A percentile compares a stretch with the other conserved stretches of the same genome.
Evolutionary conservation across 768 basidiomycete species (phyloP).

Genomic region (Agaricus blazei): DNA sequence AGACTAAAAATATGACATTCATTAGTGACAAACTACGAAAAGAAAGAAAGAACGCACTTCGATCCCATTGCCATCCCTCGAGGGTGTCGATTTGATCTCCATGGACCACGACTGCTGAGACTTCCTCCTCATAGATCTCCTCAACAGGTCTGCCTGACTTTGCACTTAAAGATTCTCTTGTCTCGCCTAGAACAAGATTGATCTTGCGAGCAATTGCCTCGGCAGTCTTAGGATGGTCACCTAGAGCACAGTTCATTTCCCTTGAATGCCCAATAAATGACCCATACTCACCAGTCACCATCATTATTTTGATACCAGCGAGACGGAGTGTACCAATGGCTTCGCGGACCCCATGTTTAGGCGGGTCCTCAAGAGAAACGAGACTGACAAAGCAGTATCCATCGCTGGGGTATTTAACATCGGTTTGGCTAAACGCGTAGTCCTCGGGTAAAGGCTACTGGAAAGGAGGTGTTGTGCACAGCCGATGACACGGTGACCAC

Average conservation of each 20-base stretch:
- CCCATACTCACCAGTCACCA: constrained; percentile 53
- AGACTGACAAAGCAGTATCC: constrained; percentile 63
- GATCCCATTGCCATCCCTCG: constrained; percentile 73
- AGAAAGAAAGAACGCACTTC: constrained; percentile 37
- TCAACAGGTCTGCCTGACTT: constrained; percentile 50
- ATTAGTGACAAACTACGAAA: not conserved
- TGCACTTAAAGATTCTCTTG: constrained; percentile 52
- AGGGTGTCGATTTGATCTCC: constrained; percentile 63
- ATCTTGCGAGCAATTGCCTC: constrained; percentile 73
- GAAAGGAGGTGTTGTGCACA: constrained; percentile 58
- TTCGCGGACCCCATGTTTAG: constrained; percentile 67
- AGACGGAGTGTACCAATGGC: constrained; percentile 67
- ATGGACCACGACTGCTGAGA: constrained; percentile 60
- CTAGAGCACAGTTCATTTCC: constrained; percentile 17
- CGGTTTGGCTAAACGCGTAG: constrained; percentile 51
- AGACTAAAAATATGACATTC: constrained; percentile 36
- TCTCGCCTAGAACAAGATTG: constrained; percentile 63
- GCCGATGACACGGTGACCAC: constrained; percentile 72
- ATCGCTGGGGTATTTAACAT: constrained; percentile 45
- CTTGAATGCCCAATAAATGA: not conserved
- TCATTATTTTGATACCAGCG: constrained; percentile 73
- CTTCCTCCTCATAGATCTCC: constrained; percentile 65
- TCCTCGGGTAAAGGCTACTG: constrained; percentile 37
- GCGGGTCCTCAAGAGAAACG: constrained; percentile 65
- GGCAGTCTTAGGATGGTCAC: constrained; percentile 70